Percentiles rank a stretch among this genome's conserved stretches.
Conservation (phyloP, 2,329 filamentous ascomycete species). For the Sporothrix pseudoabietina region DNA sequence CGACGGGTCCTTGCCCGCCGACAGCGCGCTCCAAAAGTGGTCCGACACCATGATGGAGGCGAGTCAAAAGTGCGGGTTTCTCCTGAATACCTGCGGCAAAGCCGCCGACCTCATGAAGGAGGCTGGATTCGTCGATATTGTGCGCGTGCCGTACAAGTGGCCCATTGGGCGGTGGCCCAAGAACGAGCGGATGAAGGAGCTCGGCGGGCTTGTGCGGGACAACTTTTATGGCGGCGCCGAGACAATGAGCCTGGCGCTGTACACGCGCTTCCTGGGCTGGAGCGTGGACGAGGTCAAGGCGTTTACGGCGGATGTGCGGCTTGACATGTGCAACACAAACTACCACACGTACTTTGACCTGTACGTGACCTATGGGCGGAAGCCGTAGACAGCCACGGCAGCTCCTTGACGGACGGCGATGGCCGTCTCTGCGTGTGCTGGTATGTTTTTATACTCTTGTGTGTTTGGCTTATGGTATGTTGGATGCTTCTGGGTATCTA, state of each 20-base stretch:
- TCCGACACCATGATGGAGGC: conserved; percentile 41
- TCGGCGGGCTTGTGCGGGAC: conserved; percentile 42
- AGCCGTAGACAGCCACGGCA: conserved; percentile 32
- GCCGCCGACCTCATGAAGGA: conserved; percentile 39
- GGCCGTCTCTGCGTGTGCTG: background rate
- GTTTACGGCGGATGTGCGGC: conserved; percentile 37
- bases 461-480: background rate
- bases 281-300: conserved; percentile 39
- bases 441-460: background rate
- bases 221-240: conserved; percentile 43
- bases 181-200: conserved; percentile 42
- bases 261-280: conserved; percentile 45
- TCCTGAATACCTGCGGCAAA: conserved; percentile 38
- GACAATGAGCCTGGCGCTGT: conserved; percentile 43
- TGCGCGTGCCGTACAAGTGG: conserved; percentile 41
- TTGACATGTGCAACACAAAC: conserved; percentile 38
- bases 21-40: conserved; percentile 39
- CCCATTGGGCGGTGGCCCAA: conserved; percentile 46
- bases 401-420: background rate
- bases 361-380: conserved; percentile 39
- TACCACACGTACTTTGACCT: conserved; percentile 40
- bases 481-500: background rate
- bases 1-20: conserved; percentile 38
- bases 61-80: conserved; percentile 37
- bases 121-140: conserved; percentile 43